These are phyloP conservation scores for Sedum album DNA, from an alignment of 164 flowering plant species.

Conservation along the genomic window DNA sequence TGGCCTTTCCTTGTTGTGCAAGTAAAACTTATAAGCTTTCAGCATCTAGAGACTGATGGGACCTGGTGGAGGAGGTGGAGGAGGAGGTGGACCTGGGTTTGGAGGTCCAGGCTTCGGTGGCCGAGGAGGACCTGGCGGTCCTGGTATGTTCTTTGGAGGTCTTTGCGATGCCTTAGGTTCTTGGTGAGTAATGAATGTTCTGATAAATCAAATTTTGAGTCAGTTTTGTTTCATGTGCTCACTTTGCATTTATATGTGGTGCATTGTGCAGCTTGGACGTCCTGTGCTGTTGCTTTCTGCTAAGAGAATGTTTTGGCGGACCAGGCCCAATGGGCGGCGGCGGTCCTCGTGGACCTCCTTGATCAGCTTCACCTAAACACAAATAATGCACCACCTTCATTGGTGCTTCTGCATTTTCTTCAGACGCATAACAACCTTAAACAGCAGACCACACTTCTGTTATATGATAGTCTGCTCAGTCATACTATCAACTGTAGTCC, in stretches of 20 bases:
- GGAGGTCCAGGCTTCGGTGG: not conserved
- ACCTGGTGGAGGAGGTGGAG: not conserved
- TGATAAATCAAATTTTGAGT: too few species aligned
- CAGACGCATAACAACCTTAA: not conserved
- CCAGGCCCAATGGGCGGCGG: not conserved
- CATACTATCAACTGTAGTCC: not conserved
- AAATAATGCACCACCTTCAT: not conserved
- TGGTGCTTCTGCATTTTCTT: not conserved
- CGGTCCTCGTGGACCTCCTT: not conserved
- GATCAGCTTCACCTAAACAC: not conserved
- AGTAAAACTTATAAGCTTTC: not conserved
- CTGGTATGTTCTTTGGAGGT: too few species aligned
- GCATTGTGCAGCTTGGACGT: not conserved
- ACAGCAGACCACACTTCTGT: too few species aligned
- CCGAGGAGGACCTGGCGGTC: not conserved
- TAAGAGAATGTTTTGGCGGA: not conserved
- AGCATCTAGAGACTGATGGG: not conserved
- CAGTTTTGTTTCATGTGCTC: too few species aligned
- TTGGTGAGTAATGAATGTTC: not conserved
- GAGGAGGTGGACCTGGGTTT: not conserved
- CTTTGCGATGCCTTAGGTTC: not conserved
- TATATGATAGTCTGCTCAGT: too few species aligned
- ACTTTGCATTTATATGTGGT: not conserved
- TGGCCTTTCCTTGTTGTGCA: not conserved
- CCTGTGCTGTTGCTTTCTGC: not conserved